Conservation (phyloP, 75 land plant species). For the Cupressus sempervirens region DNA sequence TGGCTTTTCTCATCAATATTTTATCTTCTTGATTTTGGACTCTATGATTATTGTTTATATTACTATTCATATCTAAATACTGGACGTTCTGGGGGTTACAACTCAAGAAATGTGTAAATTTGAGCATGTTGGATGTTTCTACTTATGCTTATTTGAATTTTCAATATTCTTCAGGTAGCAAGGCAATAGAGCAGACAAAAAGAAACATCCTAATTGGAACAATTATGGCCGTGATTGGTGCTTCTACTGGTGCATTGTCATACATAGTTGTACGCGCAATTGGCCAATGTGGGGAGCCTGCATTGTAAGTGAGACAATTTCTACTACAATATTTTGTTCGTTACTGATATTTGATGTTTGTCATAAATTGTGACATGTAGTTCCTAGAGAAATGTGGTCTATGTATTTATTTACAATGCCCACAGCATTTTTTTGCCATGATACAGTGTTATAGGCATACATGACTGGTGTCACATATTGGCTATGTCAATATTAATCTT, state of each 20-base stretch:
- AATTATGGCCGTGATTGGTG: constrained; percentile 29
- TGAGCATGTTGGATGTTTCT: background rate
- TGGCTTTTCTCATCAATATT: background rate
- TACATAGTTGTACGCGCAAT: constrained; percentile 32
- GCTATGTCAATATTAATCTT: background rate
- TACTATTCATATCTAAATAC: too few relatives aligned
- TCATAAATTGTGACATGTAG: background rate
- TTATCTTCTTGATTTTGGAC: background rate
- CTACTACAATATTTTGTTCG: background rate
- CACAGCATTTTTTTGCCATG: background rate
- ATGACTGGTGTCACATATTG: background rate
- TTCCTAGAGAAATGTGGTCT: background rate
- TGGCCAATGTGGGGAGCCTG: constrained; percentile 34
- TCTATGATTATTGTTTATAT: too few relatives aligned
- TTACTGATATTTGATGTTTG: background rate
- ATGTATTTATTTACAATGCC: background rate
- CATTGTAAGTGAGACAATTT: constrained; percentile 18
- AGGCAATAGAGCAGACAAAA: background rate
- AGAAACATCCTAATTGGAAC: constrained; percentile 18
- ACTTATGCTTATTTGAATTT: background rate
- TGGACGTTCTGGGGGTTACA: too few relatives aligned
- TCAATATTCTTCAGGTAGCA: constrained; percentile 6
- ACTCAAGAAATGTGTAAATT: background rate
- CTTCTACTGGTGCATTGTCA: constrained; percentile 28
- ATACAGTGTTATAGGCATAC: background rate